Conservation (phyloP, 2,329 filamentous ascomycete species). For the Aspergillus ochraceoroseus region DNA sequence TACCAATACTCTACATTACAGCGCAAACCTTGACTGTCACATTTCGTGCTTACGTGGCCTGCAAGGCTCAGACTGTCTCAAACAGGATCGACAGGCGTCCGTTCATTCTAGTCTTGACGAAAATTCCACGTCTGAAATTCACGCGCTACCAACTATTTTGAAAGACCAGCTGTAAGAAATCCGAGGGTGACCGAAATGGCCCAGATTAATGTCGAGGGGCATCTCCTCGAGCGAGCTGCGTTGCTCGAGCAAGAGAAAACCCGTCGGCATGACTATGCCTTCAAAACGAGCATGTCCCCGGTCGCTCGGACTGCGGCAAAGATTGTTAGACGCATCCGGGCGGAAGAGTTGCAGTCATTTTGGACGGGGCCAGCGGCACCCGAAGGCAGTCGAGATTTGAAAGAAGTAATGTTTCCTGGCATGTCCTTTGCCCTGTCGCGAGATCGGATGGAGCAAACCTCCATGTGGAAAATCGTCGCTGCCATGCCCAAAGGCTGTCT, state of each 20-base stretch:
- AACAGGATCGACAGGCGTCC: no score
- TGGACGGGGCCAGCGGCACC: slow-evolving; percentile 1
- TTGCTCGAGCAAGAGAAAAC: slow-evolving; percentile 12
- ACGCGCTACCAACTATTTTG: no score
- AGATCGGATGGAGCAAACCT: slow-evolving; percentile 9
- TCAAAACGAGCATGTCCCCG: slow-evolving; percentile 12
- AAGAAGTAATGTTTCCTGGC: slow-evolving; percentile 12
- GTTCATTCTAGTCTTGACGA: no score
- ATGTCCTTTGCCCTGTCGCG: slow-evolving; percentile 13
- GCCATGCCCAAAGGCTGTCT: slow-evolving; percentile 16
- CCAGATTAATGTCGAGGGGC: not conserved
- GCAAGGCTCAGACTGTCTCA: no score
- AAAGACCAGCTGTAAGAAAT: no score
- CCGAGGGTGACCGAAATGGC: no score
- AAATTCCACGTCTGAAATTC: no score
- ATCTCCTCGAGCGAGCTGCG: slow-evolving; percentile 5
- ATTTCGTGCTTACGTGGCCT: no score
- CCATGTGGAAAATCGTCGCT: slow-evolving; percentile 10
- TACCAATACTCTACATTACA: no score
- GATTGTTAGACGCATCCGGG: slow-evolving; percentile 9
- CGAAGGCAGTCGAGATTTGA: not conserved
- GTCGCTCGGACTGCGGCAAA: slow-evolving; percentile 7
- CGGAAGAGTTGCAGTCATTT: slow-evolving; percentile 6
- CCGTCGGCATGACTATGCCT: slow-evolving; percentile 11
- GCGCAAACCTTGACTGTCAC: no score